These are phyloP conservation scores for Rhodotorula sp. DNA, from an alignment of 1,284 basidiomycete species.

Conservation along the genomic window DNA sequence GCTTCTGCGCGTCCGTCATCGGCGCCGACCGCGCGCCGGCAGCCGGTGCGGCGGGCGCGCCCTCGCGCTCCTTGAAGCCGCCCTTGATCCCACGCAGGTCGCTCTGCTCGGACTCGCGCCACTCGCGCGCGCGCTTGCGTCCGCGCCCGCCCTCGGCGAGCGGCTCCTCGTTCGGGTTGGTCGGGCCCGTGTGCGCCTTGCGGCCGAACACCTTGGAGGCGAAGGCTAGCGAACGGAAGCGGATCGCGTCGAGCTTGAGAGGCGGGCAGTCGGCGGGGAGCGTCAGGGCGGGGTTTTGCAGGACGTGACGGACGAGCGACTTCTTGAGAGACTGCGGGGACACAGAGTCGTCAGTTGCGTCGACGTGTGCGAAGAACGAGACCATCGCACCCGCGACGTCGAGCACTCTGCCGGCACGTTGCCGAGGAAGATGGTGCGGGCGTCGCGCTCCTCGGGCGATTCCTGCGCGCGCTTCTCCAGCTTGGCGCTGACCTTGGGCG, in stretches of 20 bases:
- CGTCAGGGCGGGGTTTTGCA: conserved; percentile 68
- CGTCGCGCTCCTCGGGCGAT: conserved; percentile 63
- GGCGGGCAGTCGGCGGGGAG: conserved; percentile 59
- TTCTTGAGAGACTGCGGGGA: conserved; percentile 47
- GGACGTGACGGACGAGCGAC: conserved; percentile 50
- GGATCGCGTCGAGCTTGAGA: conserved; percentile 77
- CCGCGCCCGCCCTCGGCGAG: conserved; percentile 45
- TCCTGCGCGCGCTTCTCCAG: conserved; percentile 33
- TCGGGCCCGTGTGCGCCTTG: conserved; percentile 41
- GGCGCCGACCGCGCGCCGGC: conserved; percentile 49
- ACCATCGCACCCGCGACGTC: conserved; percentile 65
- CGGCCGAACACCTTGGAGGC: conserved; percentile 65
- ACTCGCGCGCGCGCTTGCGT: conserved; percentile 60
- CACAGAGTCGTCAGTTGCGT: no score
- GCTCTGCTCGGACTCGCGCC: conserved; percentile 57
- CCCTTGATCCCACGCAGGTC: conserved; percentile 37
- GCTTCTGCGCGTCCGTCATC: conserved; percentile 81
- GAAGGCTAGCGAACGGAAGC: conserved; percentile 87
- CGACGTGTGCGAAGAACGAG: not conserved
- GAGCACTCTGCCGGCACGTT: conserved; percentile 78
- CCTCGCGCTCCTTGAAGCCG: conserved; percentile 48
- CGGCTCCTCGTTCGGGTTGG: conserved; percentile 47
- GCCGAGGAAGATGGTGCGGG: conserved; percentile 88
- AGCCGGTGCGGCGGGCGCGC: conserved; percentile 26
- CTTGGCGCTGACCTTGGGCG: conserved; percentile 38